Evolutionary conservation across 805 yeast genomes (phyloP), one percentile per base, ranked within the genome.

Genomic region (Debaryomyces hansenii): DNA sequence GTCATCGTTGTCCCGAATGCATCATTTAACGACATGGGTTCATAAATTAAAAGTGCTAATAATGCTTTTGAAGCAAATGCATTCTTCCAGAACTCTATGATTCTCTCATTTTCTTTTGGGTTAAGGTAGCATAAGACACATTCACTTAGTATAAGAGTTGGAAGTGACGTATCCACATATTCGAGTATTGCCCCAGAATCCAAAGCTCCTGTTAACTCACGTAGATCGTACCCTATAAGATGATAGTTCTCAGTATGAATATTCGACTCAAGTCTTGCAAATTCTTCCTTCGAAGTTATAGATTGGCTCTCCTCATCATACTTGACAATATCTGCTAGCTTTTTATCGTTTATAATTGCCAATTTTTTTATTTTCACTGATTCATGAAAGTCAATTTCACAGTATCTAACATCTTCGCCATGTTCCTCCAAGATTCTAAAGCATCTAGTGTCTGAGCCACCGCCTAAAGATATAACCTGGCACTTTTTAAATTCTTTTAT

Each of bases 371-470:
- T 63, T 47, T 63, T 65, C 5, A 75, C 73, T 12, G 84, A 75
- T 35, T 67, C 78, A 8, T 77, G 76, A 57, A 86, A 85, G 62
- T 87, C 95, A 18, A 84, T 58, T 58, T 87, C 95, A 49, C 77
- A 71, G 54, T 82, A 82, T 1, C 54, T 56, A 29, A 84, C 51
- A 4, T 55, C 48, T 9, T 52, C 32, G 40, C 66, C 43, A 31
- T 14, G 5, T 4, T 61, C 39, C 5, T 66, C 57, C 35, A 86
- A 60, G 12, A 82, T 49, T 8, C 70, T 62, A 58, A 87, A 85
- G 12, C 78, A 75, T 44, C 92, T 60, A 0, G 94, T 85, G 56
- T 87, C 95, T 12, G 88, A 84, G 4, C 95, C 95, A 2, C 91
- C 84, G 0, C 95, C 95, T n/a, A 87, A 59, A 0, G 90, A 84